Evolutionary conservation across 2,329 filamentous ascomycete species (phyloP), one percentile per base, ranked within the genome.

Genomic region (Scedosporium apiospermum): DNA sequence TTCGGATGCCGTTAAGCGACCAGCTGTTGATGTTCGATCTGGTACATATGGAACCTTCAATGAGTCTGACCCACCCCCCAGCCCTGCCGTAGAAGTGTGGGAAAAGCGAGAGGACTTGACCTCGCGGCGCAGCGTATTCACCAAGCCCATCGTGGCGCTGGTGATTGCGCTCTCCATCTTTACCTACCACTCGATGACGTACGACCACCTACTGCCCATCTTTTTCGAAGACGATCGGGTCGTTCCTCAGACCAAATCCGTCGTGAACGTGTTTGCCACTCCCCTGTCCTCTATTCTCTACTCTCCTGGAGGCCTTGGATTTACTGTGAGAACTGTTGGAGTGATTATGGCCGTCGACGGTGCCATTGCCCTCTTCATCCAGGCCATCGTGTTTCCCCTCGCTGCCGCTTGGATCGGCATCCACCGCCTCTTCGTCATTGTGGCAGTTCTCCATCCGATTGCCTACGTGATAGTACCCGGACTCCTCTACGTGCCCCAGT

Each of bases 141-240:
- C 62, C 6, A 58, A 59, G 38, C 38, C 53, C 23, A 65, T 66
- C 30, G 62, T 64, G 30, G 26, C 65, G 14, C 83, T 96, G 61
- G 86, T 95, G 46, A 70, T 91, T n/a, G 88, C 93, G 1, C 77
- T 97, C 58, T 90, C 89, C 55, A 90, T 97, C 66, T 96, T 96
- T 76, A 95, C 91, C 4, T 96, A 96, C 72, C 93, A 97, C 75
- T 91, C 89, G 44, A 97, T 97, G 92, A 92, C 89, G 0, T 97
- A 91, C 74, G 93, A 97, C 70, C 90, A 96, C 71, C 82, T 97
- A 0, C 80, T 96, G 62, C 93, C 93, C 6, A 96, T 97, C 64
- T 97, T 96, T 75, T 85, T 96, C 60, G 92, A 97, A 72, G 92
- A 96, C 68, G 81, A 86, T 49, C 82, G 83, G 34, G 66, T 75